A percentile compares a stretch with the other conserved stretches of the same genome.
These are phyloP conservation scores for Candida takata DNA, from an alignment of 805 yeast genomes.

Conservation along the genomic window DNA sequence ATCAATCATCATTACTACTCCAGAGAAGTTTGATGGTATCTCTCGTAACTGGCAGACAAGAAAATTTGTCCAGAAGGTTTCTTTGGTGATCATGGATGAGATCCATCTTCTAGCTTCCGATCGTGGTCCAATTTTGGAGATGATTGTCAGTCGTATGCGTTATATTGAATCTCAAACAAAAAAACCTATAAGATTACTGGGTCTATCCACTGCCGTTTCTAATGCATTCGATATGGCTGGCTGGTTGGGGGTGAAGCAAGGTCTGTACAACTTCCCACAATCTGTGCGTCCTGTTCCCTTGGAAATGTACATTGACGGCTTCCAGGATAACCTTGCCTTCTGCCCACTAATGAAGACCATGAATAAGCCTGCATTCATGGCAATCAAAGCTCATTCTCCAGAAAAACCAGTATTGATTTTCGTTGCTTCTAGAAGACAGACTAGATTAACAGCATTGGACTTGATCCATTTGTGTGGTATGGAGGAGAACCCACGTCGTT, in stretches of 20 bases:
- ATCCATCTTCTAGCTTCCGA: slow-evolving; percentile 96
- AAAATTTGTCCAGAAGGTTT: slow-evolving; percentile 76
- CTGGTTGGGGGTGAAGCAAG: slow-evolving; percentile 85
- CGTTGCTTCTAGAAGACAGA: slow-evolving; percentile 95
- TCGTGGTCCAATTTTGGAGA: slow-evolving; percentile 94
- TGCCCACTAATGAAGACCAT: slow-evolving; percentile 61
- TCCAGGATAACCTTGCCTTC: slow-evolving; percentile 77
- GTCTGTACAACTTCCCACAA: slow-evolving; percentile 91
- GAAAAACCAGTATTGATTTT: slow-evolving; percentile 93
- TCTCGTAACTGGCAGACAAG: slow-evolving; percentile 91
- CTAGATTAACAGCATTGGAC: slow-evolving; percentile 74
- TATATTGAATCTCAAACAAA: slow-evolving; percentile 93
- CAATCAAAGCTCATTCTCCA: slow-evolving; percentile 54
- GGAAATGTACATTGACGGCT: slow-evolving; percentile 84
- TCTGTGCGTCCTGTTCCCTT: slow-evolving; percentile 95
- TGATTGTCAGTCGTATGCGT: slow-evolving; percentile 87
- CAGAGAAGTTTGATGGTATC: slow-evolving; percentile 97
- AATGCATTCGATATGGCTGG: slow-evolving; percentile 92
- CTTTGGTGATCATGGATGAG: slow-evolving; percentile 86
- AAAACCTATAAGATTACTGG: slow-evolving; percentile 81
- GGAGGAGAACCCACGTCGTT: slow-evolving; percentile 49
- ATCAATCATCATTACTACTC: slow-evolving; percentile 87
- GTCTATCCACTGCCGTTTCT: slow-evolving; percentile 90
- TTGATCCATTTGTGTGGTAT: slow-evolving; percentile 65
- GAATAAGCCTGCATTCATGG: slow-evolving; percentile 72